A percentile compares a stretch with the other conserved stretches of the same genome.
These are phyloP conservation scores for Amanita fuliginea DNA, from an alignment of 768 basidiomycete genomes.

Conservation along the genomic window DNA sequence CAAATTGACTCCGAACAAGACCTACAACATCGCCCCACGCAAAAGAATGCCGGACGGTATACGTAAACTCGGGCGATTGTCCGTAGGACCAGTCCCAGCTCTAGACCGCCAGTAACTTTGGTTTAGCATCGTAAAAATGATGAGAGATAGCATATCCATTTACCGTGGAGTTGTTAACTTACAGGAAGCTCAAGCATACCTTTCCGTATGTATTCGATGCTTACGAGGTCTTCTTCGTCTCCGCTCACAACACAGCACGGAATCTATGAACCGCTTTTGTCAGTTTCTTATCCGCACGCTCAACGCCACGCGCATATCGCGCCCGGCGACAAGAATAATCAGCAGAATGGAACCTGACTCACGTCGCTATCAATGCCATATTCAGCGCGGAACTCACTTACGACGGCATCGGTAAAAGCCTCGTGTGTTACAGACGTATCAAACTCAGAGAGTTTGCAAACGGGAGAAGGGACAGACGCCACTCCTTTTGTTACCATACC, in stretches of 20 bases:
- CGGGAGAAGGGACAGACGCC: slow-evolving; percentile 86
- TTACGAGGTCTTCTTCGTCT: slow-evolving; percentile 21
- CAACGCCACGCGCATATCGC: background rate
- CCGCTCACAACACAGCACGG: background rate
- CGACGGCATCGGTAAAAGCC: slow-evolving; percentile 57
- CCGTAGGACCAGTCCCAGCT: slow-evolving; percentile 92
- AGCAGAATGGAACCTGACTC: slow-evolving; percentile 6
- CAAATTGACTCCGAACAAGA: slow-evolving; percentile 6
- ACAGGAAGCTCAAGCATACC: slow-evolving; percentile 72
- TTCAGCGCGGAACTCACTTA: slow-evolving; percentile 52
- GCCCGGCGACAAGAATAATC: slow-evolving; percentile 17
- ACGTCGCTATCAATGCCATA: slow-evolving; percentile 32
- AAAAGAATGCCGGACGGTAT: slow-evolving; percentile 35
- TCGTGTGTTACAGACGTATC: slow-evolving; percentile 48
- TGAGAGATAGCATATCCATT: background rate
- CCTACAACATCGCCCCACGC: slow-evolving; percentile 41
- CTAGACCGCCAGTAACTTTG: slow-evolving; percentile 24
- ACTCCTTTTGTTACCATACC: slow-evolving; percentile 80
- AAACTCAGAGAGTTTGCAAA: slow-evolving; percentile 66
- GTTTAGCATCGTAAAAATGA: background rate
- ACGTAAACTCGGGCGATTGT: slow-evolving; percentile 89
- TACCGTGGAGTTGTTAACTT: slow-evolving; percentile 11
- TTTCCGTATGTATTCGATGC: slow-evolving; percentile 48
- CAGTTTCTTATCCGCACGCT: background rate
- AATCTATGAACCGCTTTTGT: background rate